phyloP scores from a whole-genome alignment of 768 basidiomycete genomes.

The Mycena chlorophos region DNA sequence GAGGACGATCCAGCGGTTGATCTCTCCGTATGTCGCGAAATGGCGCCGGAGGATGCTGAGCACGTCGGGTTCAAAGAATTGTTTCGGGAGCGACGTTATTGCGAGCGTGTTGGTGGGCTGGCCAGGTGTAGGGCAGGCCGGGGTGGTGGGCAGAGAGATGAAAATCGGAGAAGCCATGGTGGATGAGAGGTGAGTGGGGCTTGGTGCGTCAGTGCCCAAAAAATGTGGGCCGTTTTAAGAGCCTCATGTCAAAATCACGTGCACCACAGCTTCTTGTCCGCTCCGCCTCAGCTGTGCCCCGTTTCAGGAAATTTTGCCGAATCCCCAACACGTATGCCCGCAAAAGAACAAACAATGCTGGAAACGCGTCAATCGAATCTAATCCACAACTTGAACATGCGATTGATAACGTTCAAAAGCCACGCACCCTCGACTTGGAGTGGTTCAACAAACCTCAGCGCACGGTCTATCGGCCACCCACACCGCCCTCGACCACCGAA shows the following conservation, averaged over 20 bases:
- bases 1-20: slow-evolving; percentile 91
- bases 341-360: too few relatives aligned
- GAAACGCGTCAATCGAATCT: too few relatives aligned
- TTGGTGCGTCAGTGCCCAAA: not conserved
- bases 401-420: too few relatives aligned
- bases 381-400: too few relatives aligned
- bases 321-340: too few relatives aligned
- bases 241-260: not conserved
- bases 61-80: slow-evolving; percentile 74
- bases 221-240: not conserved
- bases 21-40: slow-evolving; percentile 74
- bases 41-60: slow-evolving; percentile 67
- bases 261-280: not conserved
- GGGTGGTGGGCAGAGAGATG: slow-evolving; percentile 19
- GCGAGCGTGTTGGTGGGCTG: slow-evolving; percentile 79
- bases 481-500: too few relatives aligned
- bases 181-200: not conserved
- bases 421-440: too few relatives aligned
- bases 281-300: too few relatives aligned
- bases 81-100: slow-evolving; percentile 71
- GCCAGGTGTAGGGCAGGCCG: slow-evolving; percentile 13
- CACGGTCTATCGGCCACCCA: too few relatives aligned
- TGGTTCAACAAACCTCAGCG: too few relatives aligned
- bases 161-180: slow-evolving; percentile 17
- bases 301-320: too few relatives aligned